Percentiles rank a stretch among this genome's conserved stretches.
phyloP scores from a whole-genome alignment of 306 rosid genomes.

The Pterocarpus macrocarpus region DNA sequence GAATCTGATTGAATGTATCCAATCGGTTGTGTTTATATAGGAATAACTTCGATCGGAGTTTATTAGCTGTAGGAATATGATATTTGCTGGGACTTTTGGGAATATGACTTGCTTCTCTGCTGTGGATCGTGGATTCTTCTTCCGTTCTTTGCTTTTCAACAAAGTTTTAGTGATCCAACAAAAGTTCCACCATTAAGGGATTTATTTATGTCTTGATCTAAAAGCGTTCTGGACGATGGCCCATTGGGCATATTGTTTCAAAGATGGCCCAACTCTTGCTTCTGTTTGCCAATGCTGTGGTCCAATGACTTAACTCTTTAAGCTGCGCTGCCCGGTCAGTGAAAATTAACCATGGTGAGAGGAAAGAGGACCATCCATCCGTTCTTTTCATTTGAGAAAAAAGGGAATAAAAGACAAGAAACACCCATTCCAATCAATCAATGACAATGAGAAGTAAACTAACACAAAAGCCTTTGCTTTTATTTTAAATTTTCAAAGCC shows the following conservation, averaged over 20 bases:
- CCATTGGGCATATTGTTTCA: too few species aligned
- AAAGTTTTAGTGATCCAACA: not conserved
- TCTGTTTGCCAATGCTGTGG: too few species aligned
- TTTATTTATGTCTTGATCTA: too few species aligned
- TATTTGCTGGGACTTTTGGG: conserved; percentile 22
- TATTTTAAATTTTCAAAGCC: not conserved
- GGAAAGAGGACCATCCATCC: not conserved
- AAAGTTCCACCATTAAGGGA: not conserved
- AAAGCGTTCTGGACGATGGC: too few species aligned
- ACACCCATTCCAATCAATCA: conserved; percentile 33
- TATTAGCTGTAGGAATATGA: conserved; percentile 25
- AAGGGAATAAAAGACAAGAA: not conserved
- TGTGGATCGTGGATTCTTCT: conserved; percentile 15
- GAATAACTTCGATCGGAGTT: conserved; percentile 49
- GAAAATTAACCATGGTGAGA: not conserved
- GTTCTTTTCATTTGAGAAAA: not conserved
- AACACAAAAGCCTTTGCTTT: not conserved
- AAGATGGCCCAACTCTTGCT: too few species aligned
- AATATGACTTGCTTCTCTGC: conserved; percentile 42
- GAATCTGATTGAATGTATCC: conserved; percentile 31
- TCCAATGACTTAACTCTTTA: too few species aligned
- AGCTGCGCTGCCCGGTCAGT: too few species aligned
- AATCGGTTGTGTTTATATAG: conserved; percentile 18
- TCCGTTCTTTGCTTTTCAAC: conserved; percentile 27
- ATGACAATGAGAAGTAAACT: not conserved